A percentile compares a stretch with the other conserved stretches of the same genome.
Conservation (phyloP, 805 yeast genomes). For the Hanseniaspora vineae region DNA sequence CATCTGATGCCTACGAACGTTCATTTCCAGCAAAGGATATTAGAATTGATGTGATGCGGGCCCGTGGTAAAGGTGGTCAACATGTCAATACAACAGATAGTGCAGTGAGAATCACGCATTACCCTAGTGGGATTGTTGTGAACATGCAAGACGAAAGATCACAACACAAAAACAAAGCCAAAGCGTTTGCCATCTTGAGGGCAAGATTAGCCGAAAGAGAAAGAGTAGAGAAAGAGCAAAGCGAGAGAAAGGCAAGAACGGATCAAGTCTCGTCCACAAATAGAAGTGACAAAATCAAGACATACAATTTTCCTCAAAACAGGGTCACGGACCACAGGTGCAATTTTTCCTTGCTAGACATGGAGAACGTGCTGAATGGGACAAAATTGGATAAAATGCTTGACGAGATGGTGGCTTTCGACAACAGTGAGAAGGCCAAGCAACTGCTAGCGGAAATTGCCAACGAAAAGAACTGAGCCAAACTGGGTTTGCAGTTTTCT, state of each 20-base stretch:
- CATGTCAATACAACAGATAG: constrained; percentile 96
- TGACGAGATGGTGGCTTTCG: constrained; percentile 35
- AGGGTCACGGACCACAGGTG: constrained; percentile 91
- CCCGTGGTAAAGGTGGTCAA: constrained; percentile 96
- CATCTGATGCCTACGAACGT: constrained; percentile 43
- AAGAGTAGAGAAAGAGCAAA: constrained; percentile 46
- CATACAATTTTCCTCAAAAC: constrained; percentile 88
- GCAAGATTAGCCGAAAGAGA: constrained; percentile 79
- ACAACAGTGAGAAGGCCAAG: constrained; percentile 33
- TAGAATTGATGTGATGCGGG: constrained; percentile 91
- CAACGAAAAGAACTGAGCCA: background rate
- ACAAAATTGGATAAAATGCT: constrained; percentile 42
- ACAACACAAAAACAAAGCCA: constrained; percentile 87
- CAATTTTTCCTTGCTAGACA: constrained; percentile 63
- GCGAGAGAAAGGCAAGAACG: constrained; percentile 54
- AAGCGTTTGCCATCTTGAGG: constrained; percentile 71
- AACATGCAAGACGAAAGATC: constrained; percentile 91
- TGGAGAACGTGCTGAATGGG: constrained; percentile 55
- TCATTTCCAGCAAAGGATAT: constrained; percentile 62
- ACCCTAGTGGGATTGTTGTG: constrained; percentile 82
- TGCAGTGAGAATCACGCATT: constrained; percentile 85
- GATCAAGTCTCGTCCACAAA: constrained; percentile 84
- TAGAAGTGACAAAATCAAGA: constrained; percentile 83
- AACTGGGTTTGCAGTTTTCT: too few relatives aligned
- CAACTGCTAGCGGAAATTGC: constrained; percentile 18